Evolutionary conservation across 148 eudicot genomes (phyloP).

Genomic region (Tetragonia tetragonoides): DNA sequence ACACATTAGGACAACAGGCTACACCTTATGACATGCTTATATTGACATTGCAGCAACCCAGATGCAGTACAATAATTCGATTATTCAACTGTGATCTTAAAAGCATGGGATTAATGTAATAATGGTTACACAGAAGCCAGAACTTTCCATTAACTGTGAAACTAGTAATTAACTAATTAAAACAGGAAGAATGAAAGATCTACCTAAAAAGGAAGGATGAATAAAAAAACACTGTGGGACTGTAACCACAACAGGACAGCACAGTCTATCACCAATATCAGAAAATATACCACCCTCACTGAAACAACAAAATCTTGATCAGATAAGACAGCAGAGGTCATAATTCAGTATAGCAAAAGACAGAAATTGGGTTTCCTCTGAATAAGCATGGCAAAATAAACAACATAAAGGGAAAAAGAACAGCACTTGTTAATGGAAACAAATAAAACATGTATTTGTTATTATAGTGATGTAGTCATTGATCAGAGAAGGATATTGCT

Average conservation of each 20-base stretch:
- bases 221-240: too few relatives aligned
- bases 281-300: not conserved
- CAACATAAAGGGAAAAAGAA: constrained; percentile 4
- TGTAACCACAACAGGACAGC: not conserved
- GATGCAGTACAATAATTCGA: too few relatives aligned
- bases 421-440: not conserved
- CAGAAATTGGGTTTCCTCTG: constrained; percentile 1
- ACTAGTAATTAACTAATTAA: not conserved
- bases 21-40: too few relatives aligned
- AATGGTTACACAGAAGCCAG: not conserved
- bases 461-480: constrained; percentile 32
- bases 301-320: constrained; percentile 9
- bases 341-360: too few relatives aligned
- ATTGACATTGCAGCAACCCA: too few relatives aligned
- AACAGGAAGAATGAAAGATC: not conserved
- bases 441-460: constrained; percentile 12
- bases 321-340: constrained; percentile 9
- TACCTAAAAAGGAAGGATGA: not conserved
- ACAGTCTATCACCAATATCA: not conserved
- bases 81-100: too few relatives aligned
- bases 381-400: constrained; percentile 9
- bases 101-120: not conserved
- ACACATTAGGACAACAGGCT: too few relatives aligned
- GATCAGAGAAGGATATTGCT: constrained; percentile 28
- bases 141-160: not conserved